Conservation (phyloP, 208 protist genomes). For the Acanthamoeba royreba region DNA sequence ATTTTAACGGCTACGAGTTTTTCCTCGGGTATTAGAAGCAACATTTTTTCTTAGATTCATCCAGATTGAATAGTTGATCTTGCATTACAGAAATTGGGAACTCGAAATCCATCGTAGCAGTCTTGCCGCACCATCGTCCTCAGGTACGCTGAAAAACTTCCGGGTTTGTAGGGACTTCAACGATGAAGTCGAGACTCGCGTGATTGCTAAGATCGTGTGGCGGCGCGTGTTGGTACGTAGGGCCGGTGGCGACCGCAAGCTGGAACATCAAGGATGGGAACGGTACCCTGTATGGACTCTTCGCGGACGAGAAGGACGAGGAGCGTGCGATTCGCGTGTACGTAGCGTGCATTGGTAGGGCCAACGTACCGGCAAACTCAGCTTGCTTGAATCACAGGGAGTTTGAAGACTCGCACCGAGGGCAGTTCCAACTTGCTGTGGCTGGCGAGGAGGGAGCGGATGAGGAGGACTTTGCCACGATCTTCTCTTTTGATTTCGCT, state of each 20-base stretch:
- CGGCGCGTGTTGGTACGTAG: background rate
- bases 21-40: background rate
- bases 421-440: background rate
- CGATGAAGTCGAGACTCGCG: too few relatives aligned
- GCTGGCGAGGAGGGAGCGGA: background rate
- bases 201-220: background rate
- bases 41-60: background rate
- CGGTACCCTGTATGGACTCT: background rate
- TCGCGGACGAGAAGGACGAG: background rate
- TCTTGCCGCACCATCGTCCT: background rate
- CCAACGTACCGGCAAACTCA: too few relatives aligned
- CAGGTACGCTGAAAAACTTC: background rate
- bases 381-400: too few relatives aligned
- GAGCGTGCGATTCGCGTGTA: background rate
- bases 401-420: background rate
- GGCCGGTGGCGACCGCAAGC: background rate
- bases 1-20: background rate
- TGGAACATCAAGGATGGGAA: constrained; percentile 7
- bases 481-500: background rate
- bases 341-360: too few relatives aligned
- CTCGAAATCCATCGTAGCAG: background rate
- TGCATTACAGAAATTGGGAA: background rate
- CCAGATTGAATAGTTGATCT: background rate
- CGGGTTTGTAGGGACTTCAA: background rate
- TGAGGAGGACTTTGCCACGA: background rate